Base-by-base conservation (phyloP, 192 early-diverging fungal genomes). In the Podila epigama region DNA sequence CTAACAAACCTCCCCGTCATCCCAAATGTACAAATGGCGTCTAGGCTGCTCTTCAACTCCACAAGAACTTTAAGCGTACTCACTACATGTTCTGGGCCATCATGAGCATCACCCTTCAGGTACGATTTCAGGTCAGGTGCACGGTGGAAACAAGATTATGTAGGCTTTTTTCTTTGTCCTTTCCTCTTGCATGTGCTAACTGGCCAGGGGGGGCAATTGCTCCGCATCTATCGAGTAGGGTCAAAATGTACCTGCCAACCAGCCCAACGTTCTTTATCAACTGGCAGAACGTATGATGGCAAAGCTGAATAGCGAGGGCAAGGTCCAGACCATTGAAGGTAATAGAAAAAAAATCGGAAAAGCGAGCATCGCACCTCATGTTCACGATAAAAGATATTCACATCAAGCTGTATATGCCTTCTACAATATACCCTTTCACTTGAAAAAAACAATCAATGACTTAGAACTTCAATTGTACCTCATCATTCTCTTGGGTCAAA, bases 41-140 rank as follows among this genome's bases (percentile, higher is more conserved):
- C 41, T 62, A 91, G 86, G 89, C 88, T 7, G 93, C 95, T 0
- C 77, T 97, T 39, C 91, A 90, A 53, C 75, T 98, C 41, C 89
- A 93, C 66, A 94, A 95, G 68, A 79, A 84, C 48, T 95, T 92
- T 68, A 93, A 93, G 69, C 75, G 86, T 34, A 81, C 87, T 67
- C 90, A 88, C 54, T 95, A 96, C 79, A 84, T 93, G 67, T 95
- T 95, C 81, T 98, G 94, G 95, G 87, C 90, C 0, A 89, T 95
- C 41, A 89, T 93, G 79, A 88, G 89, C 35, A 82, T 96, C 18
- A 86, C 92, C 50, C 79, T 96, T 37, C 93, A 94, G 83, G 92
- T 90, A 75, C 65, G 33, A 36, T 58, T 18, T 37, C n/a, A 20
- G 33, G 12, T 22, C 36, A 31, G 33, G n/a, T 57, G 29, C 53